Conservation (phyloP, 2,329 filamentous ascomycete genomes). For the Tolypocladium album region DNA sequence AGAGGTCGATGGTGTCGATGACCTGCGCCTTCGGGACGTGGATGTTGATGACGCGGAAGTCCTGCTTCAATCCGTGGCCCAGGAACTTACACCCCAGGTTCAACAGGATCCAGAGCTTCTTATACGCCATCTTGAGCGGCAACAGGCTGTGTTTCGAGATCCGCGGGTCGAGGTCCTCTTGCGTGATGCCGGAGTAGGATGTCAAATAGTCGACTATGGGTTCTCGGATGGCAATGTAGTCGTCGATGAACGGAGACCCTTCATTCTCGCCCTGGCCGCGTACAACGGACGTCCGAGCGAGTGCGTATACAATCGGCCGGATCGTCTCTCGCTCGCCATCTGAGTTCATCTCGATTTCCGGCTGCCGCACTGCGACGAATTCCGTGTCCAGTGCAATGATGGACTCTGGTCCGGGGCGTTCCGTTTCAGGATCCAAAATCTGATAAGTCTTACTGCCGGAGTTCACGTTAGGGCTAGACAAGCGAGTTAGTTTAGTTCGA, state of each 20-base stretch:
- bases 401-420: conserved; percentile 59
- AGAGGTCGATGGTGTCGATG: conserved; percentile 88
- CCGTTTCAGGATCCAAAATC: conserved; percentile 43
- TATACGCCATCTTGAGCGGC: conserved; percentile 84
- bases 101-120: conserved; percentile 93
- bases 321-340: conserved; percentile 90
- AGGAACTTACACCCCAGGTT: conserved; percentile 92
- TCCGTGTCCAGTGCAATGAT: conserved; percentile 91
- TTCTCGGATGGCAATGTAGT: conserved; percentile 89
- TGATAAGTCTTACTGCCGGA: conserved; percentile 41
- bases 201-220: conserved; percentile 93
- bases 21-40: conserved; percentile 84
- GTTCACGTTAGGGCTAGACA: conserved; percentile 23
- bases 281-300: conserved; percentile 88
- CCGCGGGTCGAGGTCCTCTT: conserved; percentile 71
- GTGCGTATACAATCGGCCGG: conserved; percentile 76
- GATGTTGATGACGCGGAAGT: conserved; percentile 97
- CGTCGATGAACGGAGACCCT: conserved; percentile 85
- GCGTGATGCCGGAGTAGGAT: conserved; percentile 81
- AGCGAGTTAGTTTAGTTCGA: conserved; percentile 4
- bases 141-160: conserved; percentile 76
- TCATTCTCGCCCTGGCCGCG: conserved; percentile 69
- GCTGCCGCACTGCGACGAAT: conserved; percentile 85
- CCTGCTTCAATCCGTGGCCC: conserved; percentile 85
- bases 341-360: conserved; percentile 92